phyloP scores from a whole-genome alignment of 208 protist species.

The Angomonas ambiguus region DNA sequence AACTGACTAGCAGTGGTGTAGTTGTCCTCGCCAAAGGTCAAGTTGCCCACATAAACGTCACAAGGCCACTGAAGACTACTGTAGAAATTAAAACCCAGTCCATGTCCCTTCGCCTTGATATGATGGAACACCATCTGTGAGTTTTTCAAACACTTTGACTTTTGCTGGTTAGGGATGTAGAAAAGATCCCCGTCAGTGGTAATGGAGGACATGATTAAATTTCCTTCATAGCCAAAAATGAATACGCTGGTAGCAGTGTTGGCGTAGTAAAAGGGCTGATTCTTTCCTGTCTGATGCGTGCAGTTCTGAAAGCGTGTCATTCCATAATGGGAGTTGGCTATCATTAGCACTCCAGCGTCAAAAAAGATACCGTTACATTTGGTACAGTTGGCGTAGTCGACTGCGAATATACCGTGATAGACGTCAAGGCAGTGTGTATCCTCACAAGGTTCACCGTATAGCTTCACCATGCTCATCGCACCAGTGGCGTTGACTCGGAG shows the following conservation, averaged over 20 bases:
- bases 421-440: background rate
- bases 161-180: background rate
- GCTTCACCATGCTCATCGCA: background rate
- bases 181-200: background rate
- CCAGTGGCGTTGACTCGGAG: background rate
- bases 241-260: background rate
- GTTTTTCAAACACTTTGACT: background rate
- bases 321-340: background rate
- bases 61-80: background rate
- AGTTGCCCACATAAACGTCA: background rate
- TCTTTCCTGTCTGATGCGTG: background rate
- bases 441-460: background rate
- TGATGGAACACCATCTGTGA: background rate
- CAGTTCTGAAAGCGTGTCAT: background rate
- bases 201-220: constrained; percentile 5
- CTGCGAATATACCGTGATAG: background rate
- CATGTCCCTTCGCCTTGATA: background rate
- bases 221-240: background rate
- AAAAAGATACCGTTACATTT: background rate
- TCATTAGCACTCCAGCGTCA: background rate
- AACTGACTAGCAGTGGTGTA: background rate
- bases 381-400: background rate
- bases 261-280: background rate
- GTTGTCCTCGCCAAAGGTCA: background rate
- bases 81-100: background rate